Base-by-base conservation (phyloP, 2,329 filamentous ascomycete genomes). In the Teratosphaeria gauchensis region DNA sequence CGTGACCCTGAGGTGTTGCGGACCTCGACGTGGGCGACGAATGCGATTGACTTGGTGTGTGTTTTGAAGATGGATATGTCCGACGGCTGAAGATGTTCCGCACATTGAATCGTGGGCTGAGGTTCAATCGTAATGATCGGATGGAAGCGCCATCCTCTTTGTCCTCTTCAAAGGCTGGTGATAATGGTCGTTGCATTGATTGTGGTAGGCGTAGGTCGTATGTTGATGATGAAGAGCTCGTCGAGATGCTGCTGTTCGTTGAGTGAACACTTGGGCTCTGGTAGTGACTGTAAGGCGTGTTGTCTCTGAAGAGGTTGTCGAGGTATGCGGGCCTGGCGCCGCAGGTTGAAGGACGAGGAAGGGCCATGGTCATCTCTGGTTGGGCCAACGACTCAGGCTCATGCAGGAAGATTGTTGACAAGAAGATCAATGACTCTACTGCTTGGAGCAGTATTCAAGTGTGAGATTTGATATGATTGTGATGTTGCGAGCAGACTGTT, bases 291-390 rank as follows among this genome's bases (percentile, higher is more conserved):
- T 28, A 54, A 56, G 61, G 59, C 51, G 58, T 54, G 54, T 30
- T 38, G 33, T 66, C 61, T 64, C 64, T 62, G 62, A 67, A 71
- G 14, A 71, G 62, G 53, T 64, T 66, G 59, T 71, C 67, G 55
- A 70, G 61, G 55, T 69, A 70, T 54, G 68, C 68, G 12, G 68
- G 69, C 51, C 68, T 59, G 51, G 58, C 60, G 35, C 63, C 62
- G 46, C 61, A 55, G 4, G 60, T 62, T 53, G 66, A 64, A 7
- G 63, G 63, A 57, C 63, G 65, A 48, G 62, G 61, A 48, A 64
- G 59, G 30, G 58, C 56, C 64, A 67, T 68, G 14, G 64, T 59
- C 65, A 69, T 69, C 51, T 58, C 55, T 28, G 28, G 42, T 19
- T 7, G 16, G 42, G n/a, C 9, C n/a, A n/a, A n/a, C 6, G 33